These are phyloP conservation scores for Mycosphaerella arachidis DNA, from an alignment of 2,329 filamentous ascomycete genomes.

Conservation along the genomic window DNA sequence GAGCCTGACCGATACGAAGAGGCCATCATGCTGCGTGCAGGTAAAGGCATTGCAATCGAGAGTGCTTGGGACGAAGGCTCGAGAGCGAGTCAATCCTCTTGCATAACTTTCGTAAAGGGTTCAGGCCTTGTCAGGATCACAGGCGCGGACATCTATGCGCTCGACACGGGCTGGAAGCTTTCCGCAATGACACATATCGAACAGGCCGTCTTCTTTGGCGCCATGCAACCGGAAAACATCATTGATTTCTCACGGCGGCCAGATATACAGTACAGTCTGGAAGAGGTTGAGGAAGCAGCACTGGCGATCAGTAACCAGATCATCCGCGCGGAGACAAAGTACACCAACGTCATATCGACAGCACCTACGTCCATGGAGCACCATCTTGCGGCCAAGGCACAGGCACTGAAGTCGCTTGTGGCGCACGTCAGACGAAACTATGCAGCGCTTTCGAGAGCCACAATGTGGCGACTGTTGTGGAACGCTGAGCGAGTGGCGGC, in stretches of 20 bases:
- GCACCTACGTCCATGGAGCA: slow-evolving; percentile 69
- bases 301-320: slow-evolving; percentile 76
- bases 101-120: slow-evolving; percentile 53
- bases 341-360: slow-evolving; percentile 67
- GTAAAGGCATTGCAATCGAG: slow-evolving; percentile 46
- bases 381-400: slow-evolving; percentile 68
- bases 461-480: slow-evolving; percentile 77
- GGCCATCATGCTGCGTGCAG: slow-evolving; percentile 68
- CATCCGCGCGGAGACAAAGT: slow-evolving; percentile 68
- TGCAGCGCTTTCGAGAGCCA: slow-evolving; percentile 58
- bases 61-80: slow-evolving; percentile 48
- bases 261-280: slow-evolving; percentile 57
- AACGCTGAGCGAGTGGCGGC: slow-evolving; percentile 87
- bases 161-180: slow-evolving; percentile 50
- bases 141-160: slow-evolving; percentile 54
- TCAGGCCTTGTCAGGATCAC: slow-evolving; percentile 55
- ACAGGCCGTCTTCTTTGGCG: slow-evolving; percentile 90
- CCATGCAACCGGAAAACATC: slow-evolving; percentile 68
- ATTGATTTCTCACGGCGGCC: slow-evolving; percentile 72
- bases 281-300: slow-evolving; percentile 73
- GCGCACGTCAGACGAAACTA: slow-evolving; percentile 64
- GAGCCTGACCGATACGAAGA: slow-evolving; percentile 74
- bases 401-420: slow-evolving; percentile 71
- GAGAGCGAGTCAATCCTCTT: slow-evolving; percentile 32
- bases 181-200: slow-evolving; percentile 86